Evolutionary conservation across 192 early-diverging fungal genomes (phyloP).

Genomic region (Pecoramyces ruminantium): DNA sequence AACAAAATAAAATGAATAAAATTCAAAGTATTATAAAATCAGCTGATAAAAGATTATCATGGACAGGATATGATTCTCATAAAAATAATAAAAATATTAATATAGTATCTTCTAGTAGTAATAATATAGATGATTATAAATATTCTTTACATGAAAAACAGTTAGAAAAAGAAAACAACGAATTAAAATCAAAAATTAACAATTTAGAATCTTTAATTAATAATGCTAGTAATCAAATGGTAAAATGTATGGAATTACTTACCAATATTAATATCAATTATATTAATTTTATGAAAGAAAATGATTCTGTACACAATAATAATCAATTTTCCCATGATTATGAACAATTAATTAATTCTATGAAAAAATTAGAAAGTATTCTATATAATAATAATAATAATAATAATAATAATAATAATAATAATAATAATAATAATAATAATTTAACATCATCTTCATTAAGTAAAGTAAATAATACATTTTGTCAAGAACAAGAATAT

Average conservation of each 20-base stretch:
- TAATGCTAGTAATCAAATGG: neutral
- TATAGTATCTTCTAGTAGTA: no score
- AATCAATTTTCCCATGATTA: neutral
- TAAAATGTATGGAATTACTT: neutral
- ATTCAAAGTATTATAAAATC: neutral
- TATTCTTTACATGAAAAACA: neutral
- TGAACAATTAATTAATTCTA: neutral
- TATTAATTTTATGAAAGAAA: neutral
- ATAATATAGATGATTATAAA: neutral
- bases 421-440: no score
- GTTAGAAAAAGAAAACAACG: neutral
- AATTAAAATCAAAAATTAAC: neutral
- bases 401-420: no score
- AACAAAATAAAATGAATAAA: neutral
- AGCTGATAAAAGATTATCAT: neutral
- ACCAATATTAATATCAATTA: neutral
- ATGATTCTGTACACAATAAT: neutral
- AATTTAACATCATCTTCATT: no score
- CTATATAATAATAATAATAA: neutral
- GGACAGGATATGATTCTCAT: neutral
- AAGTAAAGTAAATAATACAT: no score
- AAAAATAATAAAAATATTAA: neutral
- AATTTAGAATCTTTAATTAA: neutral
- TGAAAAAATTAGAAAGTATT: neutral
- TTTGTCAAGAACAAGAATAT: no score